Evolutionary conservation across 768 basidiomycete species (phyloP).

Genomic region (Cubamyces lactineus): DNA sequence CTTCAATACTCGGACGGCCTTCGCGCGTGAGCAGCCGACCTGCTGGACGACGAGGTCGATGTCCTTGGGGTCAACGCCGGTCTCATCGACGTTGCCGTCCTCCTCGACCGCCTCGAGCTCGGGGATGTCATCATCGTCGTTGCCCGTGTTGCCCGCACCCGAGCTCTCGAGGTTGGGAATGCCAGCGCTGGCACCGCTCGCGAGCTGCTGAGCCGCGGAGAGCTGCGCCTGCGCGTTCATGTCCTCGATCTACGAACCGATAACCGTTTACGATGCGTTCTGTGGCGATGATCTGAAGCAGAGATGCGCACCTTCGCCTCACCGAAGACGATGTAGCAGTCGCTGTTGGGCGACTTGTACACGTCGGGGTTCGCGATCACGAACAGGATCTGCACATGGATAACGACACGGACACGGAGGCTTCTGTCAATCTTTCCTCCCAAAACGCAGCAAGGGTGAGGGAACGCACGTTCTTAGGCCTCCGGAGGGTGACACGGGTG

Average conservation of each 20-base stretch:
- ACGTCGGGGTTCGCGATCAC: conserved; percentile 94
- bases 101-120: conserved; percentile 83
- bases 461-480: conserved; percentile 86
- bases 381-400: conserved; percentile 68
- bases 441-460: neutral
- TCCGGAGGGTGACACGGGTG: conserved; percentile 91
- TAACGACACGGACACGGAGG: too few relatives aligned
- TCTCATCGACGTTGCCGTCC: conserved; percentile 82
- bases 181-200: conserved; percentile 48
- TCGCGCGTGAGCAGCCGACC: conserved; percentile 88
- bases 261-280: neutral
- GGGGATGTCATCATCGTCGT: conserved; percentile 74
- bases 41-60: conserved; percentile 93
- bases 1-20: conserved; percentile 89
- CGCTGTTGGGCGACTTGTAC: conserved; percentile 96
- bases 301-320: conserved; percentile 76
- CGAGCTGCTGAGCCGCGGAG: conserved; percentile 79
- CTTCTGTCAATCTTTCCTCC: neutral
- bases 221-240: conserved; percentile 81
- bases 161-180: conserved; percentile 54
- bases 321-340: conserved; percentile 99
- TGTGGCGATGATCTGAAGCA: too few relatives aligned
- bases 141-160: conserved; percentile 61
- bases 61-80: conserved; percentile 90
- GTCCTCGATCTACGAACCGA: conserved; percentile 69